phyloP scores from a whole-genome alignment of 2,329 filamentous ascomycete species.

The Tolypocladium amazonense region DNA sequence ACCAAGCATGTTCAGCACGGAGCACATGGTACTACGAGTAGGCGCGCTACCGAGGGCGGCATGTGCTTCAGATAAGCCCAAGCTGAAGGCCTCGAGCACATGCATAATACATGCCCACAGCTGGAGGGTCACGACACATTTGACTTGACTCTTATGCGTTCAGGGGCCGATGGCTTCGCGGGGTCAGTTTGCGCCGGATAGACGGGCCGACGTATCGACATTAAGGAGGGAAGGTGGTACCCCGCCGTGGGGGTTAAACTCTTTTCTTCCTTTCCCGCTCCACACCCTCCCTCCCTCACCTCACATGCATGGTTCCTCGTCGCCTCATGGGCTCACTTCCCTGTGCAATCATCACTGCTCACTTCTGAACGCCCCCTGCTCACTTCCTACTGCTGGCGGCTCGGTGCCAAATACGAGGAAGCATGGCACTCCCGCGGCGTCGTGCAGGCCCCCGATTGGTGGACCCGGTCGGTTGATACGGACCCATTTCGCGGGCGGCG shows the following conservation, averaged over 20 bases:
- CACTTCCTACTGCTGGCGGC: too few relatives aligned
- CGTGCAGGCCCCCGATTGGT: neutral
- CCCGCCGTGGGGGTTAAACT: neutral
- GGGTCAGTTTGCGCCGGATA: neutral
- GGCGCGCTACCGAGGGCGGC: neutral
- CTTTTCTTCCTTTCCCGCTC: neutral
- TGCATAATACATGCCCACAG: neutral
- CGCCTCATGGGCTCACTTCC: too few relatives aligned
- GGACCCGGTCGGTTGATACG: neutral
- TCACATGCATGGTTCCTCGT: neutral
- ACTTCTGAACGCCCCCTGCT: too few relatives aligned
- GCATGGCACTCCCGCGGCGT: neutral
- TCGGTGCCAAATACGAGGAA: neutral
- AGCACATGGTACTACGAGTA: neutral
- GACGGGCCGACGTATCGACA: neutral
- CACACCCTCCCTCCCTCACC: neutral
- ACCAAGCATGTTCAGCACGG: neutral
- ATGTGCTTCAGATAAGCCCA: neutral
- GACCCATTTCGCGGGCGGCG: neutral
- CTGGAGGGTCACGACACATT: neutral
- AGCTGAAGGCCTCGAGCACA: neutral
- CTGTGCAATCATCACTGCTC: neutral
- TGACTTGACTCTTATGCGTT: neutral
- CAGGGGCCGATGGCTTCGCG: neutral
- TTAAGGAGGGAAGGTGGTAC: neutral